Evolutionary conservation across 306 rosid species (phyloP), one percentile per base, ranked within the genome.

Genomic region (Senna siamea): DNA sequence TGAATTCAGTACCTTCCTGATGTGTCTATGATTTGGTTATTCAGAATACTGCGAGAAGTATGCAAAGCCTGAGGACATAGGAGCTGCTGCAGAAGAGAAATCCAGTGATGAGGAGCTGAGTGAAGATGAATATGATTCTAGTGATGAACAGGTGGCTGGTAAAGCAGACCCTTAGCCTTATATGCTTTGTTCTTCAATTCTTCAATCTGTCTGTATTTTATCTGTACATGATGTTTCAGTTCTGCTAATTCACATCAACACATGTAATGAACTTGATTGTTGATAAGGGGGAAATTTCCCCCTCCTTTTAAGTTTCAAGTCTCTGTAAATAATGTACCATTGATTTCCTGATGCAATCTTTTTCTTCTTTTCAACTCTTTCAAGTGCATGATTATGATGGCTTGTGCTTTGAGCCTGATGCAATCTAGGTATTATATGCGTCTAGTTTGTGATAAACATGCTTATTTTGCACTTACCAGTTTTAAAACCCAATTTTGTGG

Each of bases 91-190:
- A 15, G 86, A 71, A 75, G 86, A 83, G 56, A 66, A 83, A 58
- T 75, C 86, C 18, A 79, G 81, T 47, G 83, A 83, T 66, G 86
- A 83, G 76, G 86, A 83, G 67, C 50, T 79, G 72, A 83, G 73
- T 15, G 86, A 79, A 43, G 81, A 75, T 19, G 86, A 79, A 65
- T 79, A 69, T 75, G 86, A 79, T 53, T 83, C 86, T 18, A 66
- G 78, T 35, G 86, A 83, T 65, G 86, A 83, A 34, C 86, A 79
- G 75, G 76, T 83, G 44, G 86, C 80, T 75, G 86, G 86, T 67
- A 75, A 79, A 75, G 86, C 86, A 58, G 86, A 83, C 32, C 86
- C 83, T 18, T 83, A 79, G 81, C 75, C 43, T 50, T 54, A 64
- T 15, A 37, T 57, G 44, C 47, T 15, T 15, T 74, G 55, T 5